Base-by-base conservation (phyloP, 257 asterid genomes). In the Jaltomata sinuosa region DNA sequence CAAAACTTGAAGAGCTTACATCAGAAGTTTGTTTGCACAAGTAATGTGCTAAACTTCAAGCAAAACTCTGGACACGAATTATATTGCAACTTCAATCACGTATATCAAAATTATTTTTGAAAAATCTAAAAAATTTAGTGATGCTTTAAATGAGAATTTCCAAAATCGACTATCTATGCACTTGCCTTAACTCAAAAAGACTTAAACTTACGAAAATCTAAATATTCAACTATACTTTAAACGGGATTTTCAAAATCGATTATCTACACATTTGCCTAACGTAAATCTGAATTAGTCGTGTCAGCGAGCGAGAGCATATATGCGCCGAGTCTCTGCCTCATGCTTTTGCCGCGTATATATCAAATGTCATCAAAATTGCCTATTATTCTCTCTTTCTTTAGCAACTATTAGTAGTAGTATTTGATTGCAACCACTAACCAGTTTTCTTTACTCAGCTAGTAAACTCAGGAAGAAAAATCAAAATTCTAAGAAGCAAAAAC, bases 341-440 rank as follows among this genome's bases (percentile, higher is more conserved):
- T 80, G 77, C 81, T 22, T 78, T 68, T 83, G 86, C 86, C 87
- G 86, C 86, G 83, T 83, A 53, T 9, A 11, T 10, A 57, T 57
- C 62, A 76, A 47, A 27, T 76, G 59, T 27, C 81, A 45, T 45
- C 61, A 76, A 29, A 47, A 16, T 31, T 19, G 45, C 36, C 0
- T 18, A n/a, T 47, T 47, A 31, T 67, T 34, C 21, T 25, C 6
- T 40, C 15, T 7, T 15, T 74, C 59, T 74, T 74, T 45, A 74
- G 81, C n/a, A n/a, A n/a, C n/a, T n/a, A n/a, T n/a, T n/a, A n/a
- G n/a, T n/a, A n/a, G 42, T 36, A 36, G 80, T 45, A 74, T 74
- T 29, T 74, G 80, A 74, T 25, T 22, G 14, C 8, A 74, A 45
- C 80, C 80, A 45, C 59, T 45, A 25, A 74, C 81, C 59, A 74